These are phyloP conservation scores for Trypanosoma mega DNA, from an alignment of 208 protist species.

Conservation along the genomic window DNA sequence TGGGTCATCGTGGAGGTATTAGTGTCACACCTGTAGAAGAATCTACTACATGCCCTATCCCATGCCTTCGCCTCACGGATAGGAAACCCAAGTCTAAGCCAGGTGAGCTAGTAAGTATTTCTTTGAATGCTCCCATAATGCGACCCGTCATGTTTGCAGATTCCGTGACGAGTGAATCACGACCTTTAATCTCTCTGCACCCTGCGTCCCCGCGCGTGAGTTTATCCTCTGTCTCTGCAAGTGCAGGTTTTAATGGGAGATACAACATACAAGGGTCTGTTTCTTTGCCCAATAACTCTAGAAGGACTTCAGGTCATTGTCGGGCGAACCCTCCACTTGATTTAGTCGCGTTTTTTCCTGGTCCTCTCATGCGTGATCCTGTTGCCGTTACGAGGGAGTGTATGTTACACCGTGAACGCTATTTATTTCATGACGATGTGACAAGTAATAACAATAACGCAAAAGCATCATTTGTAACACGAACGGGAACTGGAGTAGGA, in stretches of 20 bases:
- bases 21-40: constrained; percentile 43
- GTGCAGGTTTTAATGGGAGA: no score
- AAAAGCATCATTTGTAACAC: no score
- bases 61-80: constrained; percentile 46
- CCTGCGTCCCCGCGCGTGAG: no score
- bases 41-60: constrained; percentile 41
- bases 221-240: no score
- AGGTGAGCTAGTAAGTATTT: background rate
- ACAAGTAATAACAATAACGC: background rate
- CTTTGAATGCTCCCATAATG: no score
- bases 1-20: constrained; percentile 47
- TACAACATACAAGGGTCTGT: no score
- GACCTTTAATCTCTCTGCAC: no score
- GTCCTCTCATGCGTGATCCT: constrained; percentile 42
- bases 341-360: constrained; percentile 61
- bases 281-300: no score
- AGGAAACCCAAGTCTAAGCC: constrained; percentile 2
- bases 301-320: background rate
- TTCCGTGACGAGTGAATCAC: no score
- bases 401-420: constrained; percentile 26
- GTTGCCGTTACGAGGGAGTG: constrained; percentile 20
- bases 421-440: constrained; percentile 25
- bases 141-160: no score
- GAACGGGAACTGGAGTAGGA: no score
- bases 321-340: constrained; percentile 21